Base-by-base conservation (phyloP, 768 basidiomycete genomes). In the Mycena capillaripes region DNA sequence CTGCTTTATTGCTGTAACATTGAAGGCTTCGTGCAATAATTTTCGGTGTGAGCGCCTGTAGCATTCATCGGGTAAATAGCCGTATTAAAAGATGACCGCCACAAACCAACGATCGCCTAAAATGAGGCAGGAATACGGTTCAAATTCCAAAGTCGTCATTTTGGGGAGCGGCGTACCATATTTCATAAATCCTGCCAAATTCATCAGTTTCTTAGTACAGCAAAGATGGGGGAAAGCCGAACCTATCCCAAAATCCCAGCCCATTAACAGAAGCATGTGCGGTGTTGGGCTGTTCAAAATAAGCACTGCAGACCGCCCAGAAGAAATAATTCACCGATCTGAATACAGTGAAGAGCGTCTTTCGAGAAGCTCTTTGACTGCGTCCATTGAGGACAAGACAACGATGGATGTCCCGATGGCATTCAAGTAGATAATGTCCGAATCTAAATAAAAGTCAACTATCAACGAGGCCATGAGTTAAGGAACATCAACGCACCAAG, bases 291-390 rank as follows among this genome's bases (percentile, higher is more conserved):
- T 75, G 21, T 3, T 1, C 17, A 48, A 3, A 16, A 1, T 1
- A n/a, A 9, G 8, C 14, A 38, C 30, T 19, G 4, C 7, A 44
- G 12, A 17, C n/a, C n/a, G n/a, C n/a, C n/a, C n/a, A n/a, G 14
- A n/a, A n/a, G n/a, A n/a, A 55, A 12, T n/a, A 3, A n/a, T 38
- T 52, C 36, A 85, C 62, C 85, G 79, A 70, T 78, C 78, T 3
- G 85, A 84, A 72, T 85, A 84, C 19, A 82, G 80, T 5, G 77
- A 70, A 0, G 81, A 83, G 6, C 82, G 77, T 40, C 80, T 79
- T 23, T 84, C 81, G 21, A 86, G 75, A 3, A 86, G 76, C 4
- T 83, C 84, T 57, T 77, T 77, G 6, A 81, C 81, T 21, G 78
- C 76, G 32, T 81, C 77, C 59, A 78, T 67, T 25, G 79, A 79